Evolutionary conservation across 768 basidiomycete species (phyloP).

Genomic region (Hemileccinum impolitum): DNA sequence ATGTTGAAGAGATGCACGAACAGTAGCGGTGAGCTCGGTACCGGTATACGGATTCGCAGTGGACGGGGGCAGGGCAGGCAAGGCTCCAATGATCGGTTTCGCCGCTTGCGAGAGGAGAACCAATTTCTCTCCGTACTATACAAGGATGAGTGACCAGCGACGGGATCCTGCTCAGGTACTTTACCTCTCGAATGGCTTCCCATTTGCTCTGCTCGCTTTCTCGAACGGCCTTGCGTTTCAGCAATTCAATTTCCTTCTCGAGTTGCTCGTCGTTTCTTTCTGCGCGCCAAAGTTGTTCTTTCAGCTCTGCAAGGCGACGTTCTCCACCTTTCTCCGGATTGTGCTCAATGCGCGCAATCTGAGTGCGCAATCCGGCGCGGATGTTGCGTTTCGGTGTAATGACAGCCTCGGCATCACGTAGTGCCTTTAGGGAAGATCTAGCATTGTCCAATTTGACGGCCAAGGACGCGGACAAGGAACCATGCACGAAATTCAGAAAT

Average conservation of each 20-base stretch:
- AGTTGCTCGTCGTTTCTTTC: slow-evolving; percentile 58
- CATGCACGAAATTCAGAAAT: slow-evolving; percentile 76
- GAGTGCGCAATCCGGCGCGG: slow-evolving; percentile 53
- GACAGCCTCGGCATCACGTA: slow-evolving; percentile 66
- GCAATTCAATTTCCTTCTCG: slow-evolving; percentile 68
- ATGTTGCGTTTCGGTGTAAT: slow-evolving; percentile 60
- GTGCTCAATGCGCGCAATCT: slow-evolving; percentile 65
- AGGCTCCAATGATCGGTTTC: slow-evolving; percentile 52
- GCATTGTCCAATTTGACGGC: slow-evolving; percentile 61
- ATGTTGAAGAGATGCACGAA: slow-evolving; percentile 71
- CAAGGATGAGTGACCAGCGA: background rate
- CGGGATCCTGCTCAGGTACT: slow-evolving; percentile 1
- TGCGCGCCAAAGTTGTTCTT: slow-evolving; percentile 62
- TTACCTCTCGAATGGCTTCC: slow-evolving; percentile 78
- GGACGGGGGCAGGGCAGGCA: slow-evolving; percentile 69
- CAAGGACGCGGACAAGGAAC: slow-evolving; percentile 59
- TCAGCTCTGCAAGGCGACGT: slow-evolving; percentile 65
- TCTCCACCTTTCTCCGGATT: slow-evolving; percentile 63
- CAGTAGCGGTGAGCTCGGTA: slow-evolving; percentile 58
- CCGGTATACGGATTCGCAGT: slow-evolving; percentile 55
- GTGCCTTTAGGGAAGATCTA: slow-evolving; percentile 62
- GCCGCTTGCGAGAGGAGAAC: slow-evolving; percentile 71
- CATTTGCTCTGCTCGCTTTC: slow-evolving; percentile 79
- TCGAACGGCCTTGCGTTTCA: slow-evolving; percentile 72
- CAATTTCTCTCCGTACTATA: slow-evolving; percentile 79